Base-by-base conservation (phyloP, 164 flowering plant genomes). In the Berberis thunbergii region DNA sequence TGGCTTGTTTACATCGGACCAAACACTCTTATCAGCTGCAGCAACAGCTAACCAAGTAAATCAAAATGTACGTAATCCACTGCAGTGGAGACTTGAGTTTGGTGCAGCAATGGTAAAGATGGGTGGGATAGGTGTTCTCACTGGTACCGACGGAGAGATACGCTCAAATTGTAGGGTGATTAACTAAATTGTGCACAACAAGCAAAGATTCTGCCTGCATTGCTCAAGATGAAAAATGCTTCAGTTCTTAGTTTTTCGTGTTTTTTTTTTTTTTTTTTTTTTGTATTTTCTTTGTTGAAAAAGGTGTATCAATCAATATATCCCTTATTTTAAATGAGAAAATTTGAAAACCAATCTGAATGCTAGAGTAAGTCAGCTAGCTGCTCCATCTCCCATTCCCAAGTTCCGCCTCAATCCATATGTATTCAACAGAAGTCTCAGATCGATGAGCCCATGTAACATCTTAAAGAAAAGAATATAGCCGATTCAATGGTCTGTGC, bases 61-160 rank as follows among this genome's bases (percentile, higher is more conserved):
- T 1, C 74, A 66, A 57, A 72, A 83, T 69, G 83, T 81, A 0
- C 39, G 5, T 44, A 63, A 64, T 38, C 69, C 70, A 4, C 6
- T 38, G 3, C 12, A 69, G 3, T 86, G 87, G 85, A 39, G 8
- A 45, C 52, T 2, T 0, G 73, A 76, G 42, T 82, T 87, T 73
- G 87, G 79, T 8, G 69, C 61, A 0, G 83, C 94, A 38, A 87
- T 87, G 87, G 80, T 82, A 60, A 84, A 79, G 67, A 87, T 87
- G 91, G 84, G 88, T 11, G 39, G 68, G 44, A 60, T 84, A 13
- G 84, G 65, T n/a, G 87, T 84, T n/a, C 53, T 76, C 4, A 86
- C 84, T 0, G 88, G 89, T 7, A 59, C 12, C 26, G 68, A 57
- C 0, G 91, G 88, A 46, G 88, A 88, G 67, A 80, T 86, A 4